A percentile compares a stretch with the other conserved stretches of the same genome.
Evolutionary conservation across 2,329 filamentous ascomycete species (phyloP).

Genomic region (Colletotrichum salicis): DNA sequence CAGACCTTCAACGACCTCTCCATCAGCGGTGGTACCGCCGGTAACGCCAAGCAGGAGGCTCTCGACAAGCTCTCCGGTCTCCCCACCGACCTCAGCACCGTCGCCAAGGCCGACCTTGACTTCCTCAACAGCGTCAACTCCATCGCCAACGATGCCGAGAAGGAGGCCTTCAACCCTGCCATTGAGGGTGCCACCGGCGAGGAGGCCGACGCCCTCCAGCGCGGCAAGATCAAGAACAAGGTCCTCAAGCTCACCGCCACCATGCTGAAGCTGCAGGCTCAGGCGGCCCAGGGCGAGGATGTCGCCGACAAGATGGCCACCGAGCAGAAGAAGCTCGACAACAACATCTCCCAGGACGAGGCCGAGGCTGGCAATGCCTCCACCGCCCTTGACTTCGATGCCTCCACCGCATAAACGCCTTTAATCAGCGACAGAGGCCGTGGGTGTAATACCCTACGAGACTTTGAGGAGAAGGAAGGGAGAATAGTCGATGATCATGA

Average conservation of each 20-base stretch:
- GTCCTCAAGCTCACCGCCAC: constrained; percentile 66
- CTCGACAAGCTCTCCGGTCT: constrained; percentile 51
- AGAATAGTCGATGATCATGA: constrained; percentile 14
- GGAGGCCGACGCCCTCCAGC: constrained; percentile 59
- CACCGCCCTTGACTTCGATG: constrained; percentile 41
- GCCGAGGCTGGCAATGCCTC: constrained; percentile 58
- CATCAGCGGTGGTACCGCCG: constrained; percentile 58
- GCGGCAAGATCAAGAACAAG: constrained; percentile 70
- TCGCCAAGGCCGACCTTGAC: constrained; percentile 58
- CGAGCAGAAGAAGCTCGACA: constrained; percentile 63
- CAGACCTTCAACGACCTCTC: constrained; percentile 57
- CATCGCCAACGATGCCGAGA: constrained; percentile 65
- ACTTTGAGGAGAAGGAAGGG: neutral
- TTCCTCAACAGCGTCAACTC: constrained; percentile 62
- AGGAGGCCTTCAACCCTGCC: constrained; percentile 63
- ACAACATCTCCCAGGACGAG: constrained; percentile 61
- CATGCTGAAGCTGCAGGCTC: constrained; percentile 59
- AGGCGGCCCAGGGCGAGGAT: constrained; percentile 62
- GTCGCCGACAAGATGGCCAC: constrained; percentile 55
- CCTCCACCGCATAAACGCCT: constrained; percentile 24
- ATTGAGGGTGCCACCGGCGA: constrained; percentile 59
- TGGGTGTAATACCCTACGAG: neutral
- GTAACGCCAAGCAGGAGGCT: constrained; percentile 56
- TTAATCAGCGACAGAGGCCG: neutral
- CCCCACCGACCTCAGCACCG: constrained; percentile 53